Evolutionary conservation across 331 rosid genomes (phyloP).

Genomic region (Quercus phellos): DNA sequence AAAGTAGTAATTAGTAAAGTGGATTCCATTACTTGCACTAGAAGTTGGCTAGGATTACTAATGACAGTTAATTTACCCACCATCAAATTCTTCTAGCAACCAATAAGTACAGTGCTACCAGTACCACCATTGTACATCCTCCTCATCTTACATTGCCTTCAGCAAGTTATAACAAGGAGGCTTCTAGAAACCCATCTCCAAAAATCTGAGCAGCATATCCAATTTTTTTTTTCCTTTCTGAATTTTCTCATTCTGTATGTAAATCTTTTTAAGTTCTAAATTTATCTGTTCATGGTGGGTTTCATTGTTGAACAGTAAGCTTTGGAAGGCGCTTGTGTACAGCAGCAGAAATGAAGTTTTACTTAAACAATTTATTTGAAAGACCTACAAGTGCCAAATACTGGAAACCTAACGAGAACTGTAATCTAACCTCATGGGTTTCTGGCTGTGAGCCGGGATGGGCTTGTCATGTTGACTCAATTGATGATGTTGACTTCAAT

Average conservation of each 20-base stretch:
- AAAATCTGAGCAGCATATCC: not conserved
- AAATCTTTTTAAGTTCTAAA: not conserved
- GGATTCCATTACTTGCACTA: too few species aligned
- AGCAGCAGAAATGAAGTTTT: conserved; percentile 74
- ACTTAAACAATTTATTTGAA: conserved; percentile 53
- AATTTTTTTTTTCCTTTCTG: conserved; percentile 1
- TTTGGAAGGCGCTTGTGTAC: conserved; percentile 66
- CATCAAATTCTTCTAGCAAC: not conserved
- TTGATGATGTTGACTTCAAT: conserved; percentile 50
- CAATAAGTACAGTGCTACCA: not conserved
- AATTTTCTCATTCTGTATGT: not conserved
- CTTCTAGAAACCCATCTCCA: not conserved
- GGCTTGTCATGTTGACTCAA: conserved; percentile 61
- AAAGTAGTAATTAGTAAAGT: too few species aligned
- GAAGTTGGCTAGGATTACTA: too few species aligned
- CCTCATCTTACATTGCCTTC: not conserved
- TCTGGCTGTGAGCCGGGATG: conserved; percentile 98
- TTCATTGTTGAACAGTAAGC: conserved; percentile 60
- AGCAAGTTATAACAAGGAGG: not conserved
- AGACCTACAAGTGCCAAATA: conserved; percentile 42
- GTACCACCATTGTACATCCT: not conserved
- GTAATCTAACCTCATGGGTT: conserved; percentile 88
- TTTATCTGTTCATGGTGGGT: conserved; percentile 1
- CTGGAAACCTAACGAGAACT: conserved; percentile 72
- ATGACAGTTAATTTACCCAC: too few species aligned